phyloP scores from a whole-genome alignment of 371 early-diverging fungal species.

The Mortierella sp. region DNA sequence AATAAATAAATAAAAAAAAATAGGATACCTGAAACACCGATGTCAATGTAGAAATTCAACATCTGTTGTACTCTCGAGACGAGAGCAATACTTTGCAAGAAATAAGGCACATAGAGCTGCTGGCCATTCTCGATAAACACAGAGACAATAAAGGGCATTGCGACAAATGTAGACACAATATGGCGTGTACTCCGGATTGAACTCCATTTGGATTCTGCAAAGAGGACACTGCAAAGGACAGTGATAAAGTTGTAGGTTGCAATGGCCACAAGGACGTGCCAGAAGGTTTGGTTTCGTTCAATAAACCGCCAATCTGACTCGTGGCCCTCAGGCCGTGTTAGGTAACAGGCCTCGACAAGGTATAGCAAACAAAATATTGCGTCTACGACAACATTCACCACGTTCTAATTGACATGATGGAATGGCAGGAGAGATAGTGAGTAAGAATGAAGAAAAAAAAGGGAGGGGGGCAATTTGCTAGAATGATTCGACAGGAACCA shows the following conservation, averaged over 20 bases:
- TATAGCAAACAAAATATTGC: slow-evolving; percentile 71
- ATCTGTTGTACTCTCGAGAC: slow-evolving; percentile 68
- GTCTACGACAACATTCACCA: slow-evolving; percentile 68
- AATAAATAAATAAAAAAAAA: slow-evolving; percentile 6
- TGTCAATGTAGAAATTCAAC: slow-evolving; percentile 67
- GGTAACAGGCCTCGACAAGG: slow-evolving; percentile 67
- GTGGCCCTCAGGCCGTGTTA: slow-evolving; percentile 48
- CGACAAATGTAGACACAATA: slow-evolving; percentile 32
- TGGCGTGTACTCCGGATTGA: slow-evolving; percentile 26
- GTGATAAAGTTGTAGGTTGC: slow-evolving; percentile 42
- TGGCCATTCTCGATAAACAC: slow-evolving; percentile 58
- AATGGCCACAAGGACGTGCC: slow-evolving; percentile 39
- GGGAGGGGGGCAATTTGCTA: neutral
- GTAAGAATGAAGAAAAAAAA: neutral
- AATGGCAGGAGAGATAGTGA: neutral
- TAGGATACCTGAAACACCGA: slow-evolving; percentile 51
- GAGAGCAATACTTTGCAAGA: slow-evolving; percentile 67
- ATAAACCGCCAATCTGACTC: slow-evolving; percentile 43
- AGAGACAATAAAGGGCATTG: slow-evolving; percentile 30
- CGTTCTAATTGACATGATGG: slow-evolving; percentile 53
- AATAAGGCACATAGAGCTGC: slow-evolving; percentile 71
- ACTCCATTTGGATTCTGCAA: slow-evolving; percentile 57
- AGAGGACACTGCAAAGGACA: slow-evolving; percentile 27
- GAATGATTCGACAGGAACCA: neutral
- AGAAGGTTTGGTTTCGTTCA: slow-evolving; percentile 27